A percentile compares a stretch with the other conserved stretches of the same genome.
Evolutionary conservation across 1,139 yeast genomes (phyloP).

Genomic region (Casaregolazyma suthepensis): DNA sequence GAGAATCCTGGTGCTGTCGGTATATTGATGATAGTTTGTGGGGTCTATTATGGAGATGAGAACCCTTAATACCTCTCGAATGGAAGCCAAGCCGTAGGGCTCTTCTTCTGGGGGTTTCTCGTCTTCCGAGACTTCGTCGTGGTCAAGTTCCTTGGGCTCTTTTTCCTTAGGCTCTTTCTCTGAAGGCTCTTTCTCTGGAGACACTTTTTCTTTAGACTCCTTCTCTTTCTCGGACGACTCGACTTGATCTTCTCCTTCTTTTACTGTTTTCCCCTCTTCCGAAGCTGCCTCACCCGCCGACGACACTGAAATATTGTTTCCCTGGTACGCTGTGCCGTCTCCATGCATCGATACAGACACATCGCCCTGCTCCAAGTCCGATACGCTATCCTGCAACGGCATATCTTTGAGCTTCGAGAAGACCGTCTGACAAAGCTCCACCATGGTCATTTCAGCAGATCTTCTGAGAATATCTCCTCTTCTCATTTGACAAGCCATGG

Average conservation of each 20-base stretch:
- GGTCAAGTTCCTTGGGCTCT: not conserved
- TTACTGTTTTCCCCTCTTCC: not conserved
- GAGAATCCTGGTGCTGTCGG: constrained; percentile 80
- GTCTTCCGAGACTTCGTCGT: not conserved
- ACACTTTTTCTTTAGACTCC: constrained; percentile 1
- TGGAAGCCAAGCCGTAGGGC: constrained; percentile 63
- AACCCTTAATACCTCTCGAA: constrained; percentile 64
- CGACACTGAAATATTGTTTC: constrained; percentile 2
- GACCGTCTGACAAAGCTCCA: constrained; percentile 55
- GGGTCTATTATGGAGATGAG: constrained; percentile 83
- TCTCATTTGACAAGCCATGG: constrained; percentile 88
- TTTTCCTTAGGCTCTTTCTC: not conserved
- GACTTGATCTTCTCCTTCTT: constrained; percentile 2
- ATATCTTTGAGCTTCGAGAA: constrained; percentile 56
- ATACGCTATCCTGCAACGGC: constrained; percentile 6
- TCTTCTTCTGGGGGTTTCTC: constrained; percentile 2
- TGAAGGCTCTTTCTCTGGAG: not conserved
- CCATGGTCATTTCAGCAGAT: constrained; percentile 84
- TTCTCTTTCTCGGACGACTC: constrained; percentile 9
- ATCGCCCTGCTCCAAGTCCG: constrained; percentile 6
- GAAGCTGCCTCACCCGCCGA: not conserved
- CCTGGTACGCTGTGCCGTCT: constrained; percentile 4
- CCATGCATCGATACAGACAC: constrained; percentile 8
- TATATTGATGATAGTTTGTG: constrained; percentile 73
- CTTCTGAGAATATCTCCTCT: constrained; percentile 84